Conservation (phyloP, 805 yeast genomes). For the Myxozyma mucilagina region DNA sequence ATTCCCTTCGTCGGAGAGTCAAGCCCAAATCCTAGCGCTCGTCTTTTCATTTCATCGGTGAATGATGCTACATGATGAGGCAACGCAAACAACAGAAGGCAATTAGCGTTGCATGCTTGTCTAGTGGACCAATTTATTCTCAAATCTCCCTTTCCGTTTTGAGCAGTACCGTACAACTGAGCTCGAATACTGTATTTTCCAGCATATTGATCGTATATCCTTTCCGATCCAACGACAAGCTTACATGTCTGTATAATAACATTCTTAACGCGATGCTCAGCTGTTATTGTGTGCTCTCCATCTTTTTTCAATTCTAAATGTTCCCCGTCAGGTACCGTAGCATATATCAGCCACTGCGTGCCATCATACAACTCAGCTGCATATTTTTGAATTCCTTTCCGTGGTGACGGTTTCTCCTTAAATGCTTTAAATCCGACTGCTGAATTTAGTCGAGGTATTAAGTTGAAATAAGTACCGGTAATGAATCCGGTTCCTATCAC, state of each 20-base stretch:
- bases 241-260: conserved; percentile 61
- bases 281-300: conserved; percentile 46
- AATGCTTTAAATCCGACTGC: conserved; percentile 61
- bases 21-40: conserved; percentile 41
- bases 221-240: conserved; percentile 44
- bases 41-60: conserved; percentile 32
- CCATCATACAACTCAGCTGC: conserved; percentile 55
- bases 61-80: conserved; percentile 64
- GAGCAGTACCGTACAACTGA: conserved; percentile 44
- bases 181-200: conserved; percentile 60
- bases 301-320: conserved; percentile 39
- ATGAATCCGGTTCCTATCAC: conserved; percentile 64
- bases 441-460: conserved; percentile 35
- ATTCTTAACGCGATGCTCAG: conserved; percentile 49
- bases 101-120: conserved; percentile 47
- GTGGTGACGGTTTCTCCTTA: conserved; percentile 43
- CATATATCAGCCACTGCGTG: conserved; percentile 67
- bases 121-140: conserved; percentile 23
- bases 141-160: conserved; percentile 17
- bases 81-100: conserved; percentile 57
- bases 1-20: conserved; percentile 53
- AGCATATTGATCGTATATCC: conserved; percentile 57
- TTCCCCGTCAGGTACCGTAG: conserved; percentile 42
- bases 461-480: conserved; percentile 47
- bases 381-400: conserved; percentile 54